These are phyloP conservation scores for Dissophora ornata DNA, from an alignment of 192 early-diverging fungal genomes.

Conservation along the genomic window DNA sequence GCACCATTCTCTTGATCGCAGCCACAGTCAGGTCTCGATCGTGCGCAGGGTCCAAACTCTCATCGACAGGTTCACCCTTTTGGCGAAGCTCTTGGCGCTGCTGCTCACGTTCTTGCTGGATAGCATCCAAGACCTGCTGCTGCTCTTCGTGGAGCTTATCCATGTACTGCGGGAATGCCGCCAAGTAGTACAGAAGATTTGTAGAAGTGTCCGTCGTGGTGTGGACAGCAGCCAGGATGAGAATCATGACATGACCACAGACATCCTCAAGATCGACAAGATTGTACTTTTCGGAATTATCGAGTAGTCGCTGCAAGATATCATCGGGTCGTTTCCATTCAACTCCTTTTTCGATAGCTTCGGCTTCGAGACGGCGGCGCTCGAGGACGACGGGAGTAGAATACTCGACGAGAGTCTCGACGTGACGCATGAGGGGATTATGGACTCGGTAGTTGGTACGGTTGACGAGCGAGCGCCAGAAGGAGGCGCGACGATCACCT, in stretches of 20 bases:
- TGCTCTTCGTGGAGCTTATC: constrained; percentile 52
- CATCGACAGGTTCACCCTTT: constrained; percentile 23
- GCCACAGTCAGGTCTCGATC: constrained; percentile 24
- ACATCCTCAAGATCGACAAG: constrained; percentile 46
- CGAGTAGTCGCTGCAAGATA: constrained; percentile 50
- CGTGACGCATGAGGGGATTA: constrained; percentile 29
- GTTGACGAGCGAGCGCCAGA: constrained; percentile 5
- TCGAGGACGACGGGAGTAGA: constrained; percentile 28
- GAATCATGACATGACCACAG: constrained; percentile 41
- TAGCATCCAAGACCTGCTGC: constrained; percentile 28
- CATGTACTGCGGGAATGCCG: constrained; percentile 33
- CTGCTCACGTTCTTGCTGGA: constrained; percentile 25
- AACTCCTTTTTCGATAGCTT: constrained; percentile 9
- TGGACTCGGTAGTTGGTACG: constrained; percentile 4
- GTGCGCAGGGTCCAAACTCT: constrained; percentile 35
- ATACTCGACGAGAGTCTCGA: constrained; percentile 18
- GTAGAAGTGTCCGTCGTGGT: constrained; percentile 46
- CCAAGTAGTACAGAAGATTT: constrained; percentile 43
- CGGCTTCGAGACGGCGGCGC: constrained; percentile 32
- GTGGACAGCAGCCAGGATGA: constrained; percentile 51
- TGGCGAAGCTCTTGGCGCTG: constrained; percentile 9
- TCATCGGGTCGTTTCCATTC: constrained; percentile 44
- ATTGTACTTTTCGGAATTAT: constrained; percentile 44
- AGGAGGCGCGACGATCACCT: not conserved
- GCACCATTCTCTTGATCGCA: constrained; percentile 51